A percentile compares a stretch with the other conserved stretches of the same genome.
Evolutionary conservation across 768 basidiomycete genomes (phyloP).

Genomic region (Strobilomyces dryophilus): DNA sequence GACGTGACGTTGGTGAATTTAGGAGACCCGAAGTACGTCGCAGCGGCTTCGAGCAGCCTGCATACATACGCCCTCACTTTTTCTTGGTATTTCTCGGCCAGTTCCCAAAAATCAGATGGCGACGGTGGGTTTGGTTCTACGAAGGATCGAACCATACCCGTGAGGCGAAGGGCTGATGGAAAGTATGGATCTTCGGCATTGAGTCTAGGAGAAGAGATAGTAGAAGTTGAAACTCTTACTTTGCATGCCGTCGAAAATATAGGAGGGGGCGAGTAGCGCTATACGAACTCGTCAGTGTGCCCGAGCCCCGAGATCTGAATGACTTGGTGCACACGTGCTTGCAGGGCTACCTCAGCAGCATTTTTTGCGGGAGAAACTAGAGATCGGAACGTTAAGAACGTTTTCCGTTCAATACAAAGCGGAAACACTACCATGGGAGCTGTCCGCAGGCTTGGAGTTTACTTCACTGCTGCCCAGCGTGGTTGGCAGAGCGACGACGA

Average conservation of each 20-base stretch:
- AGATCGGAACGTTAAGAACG: not conserved
- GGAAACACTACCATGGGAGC: not conserved
- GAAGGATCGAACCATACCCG: not conserved
- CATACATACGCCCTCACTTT: conserved; percentile 1
- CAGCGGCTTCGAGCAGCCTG: not conserved
- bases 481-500: not conserved
- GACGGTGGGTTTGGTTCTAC: not conserved
- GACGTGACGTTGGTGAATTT: not conserved
- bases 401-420: not conserved
- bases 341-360: not conserved
- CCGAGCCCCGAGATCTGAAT: not conserved
- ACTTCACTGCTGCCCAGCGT: not conserved
- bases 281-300: not conserved
- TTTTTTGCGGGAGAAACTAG: not conserved
- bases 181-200: not conserved
- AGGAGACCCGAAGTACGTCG: not conserved
- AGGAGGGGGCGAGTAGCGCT: not conserved
- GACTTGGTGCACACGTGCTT: not conserved
- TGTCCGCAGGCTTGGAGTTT: not conserved
- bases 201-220: not conserved
- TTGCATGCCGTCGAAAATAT: conserved; percentile 1
- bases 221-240: not conserved
- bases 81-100: not conserved
- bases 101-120: conserved; percentile 11
- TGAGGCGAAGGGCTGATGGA: not conserved